Evolutionary conservation across 73 alveolate genomes (phyloP).

Genomic region (Stentor coeruleus): DNA sequence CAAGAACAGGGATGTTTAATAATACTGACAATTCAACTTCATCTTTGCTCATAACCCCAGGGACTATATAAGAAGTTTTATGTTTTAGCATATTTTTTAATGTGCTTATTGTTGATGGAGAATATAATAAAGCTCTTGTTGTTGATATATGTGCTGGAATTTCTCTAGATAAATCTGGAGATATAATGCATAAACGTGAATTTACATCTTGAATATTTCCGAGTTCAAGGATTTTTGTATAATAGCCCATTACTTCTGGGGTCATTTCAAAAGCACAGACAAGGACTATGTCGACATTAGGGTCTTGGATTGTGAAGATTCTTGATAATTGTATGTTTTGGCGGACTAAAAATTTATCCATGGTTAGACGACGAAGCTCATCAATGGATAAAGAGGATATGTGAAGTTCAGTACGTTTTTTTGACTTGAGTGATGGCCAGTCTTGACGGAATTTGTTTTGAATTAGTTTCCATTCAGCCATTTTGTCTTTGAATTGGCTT

Average conservation of each 20-base stretch:
- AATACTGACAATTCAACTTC: constrained; percentile 88
- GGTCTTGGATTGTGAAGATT: constrained; percentile 86
- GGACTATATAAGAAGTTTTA: constrained; percentile 88
- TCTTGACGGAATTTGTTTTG: constrained; percentile 79
- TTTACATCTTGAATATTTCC: constrained; percentile 86
- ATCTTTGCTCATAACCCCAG: constrained; percentile 86
- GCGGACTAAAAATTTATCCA: constrained; percentile 84
- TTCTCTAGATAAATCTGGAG: constrained; percentile 77
- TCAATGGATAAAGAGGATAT: constrained; percentile 74
- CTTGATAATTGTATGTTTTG: constrained; percentile 89
- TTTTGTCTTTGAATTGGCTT: constrained; percentile 43
- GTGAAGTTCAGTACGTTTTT: constrained; percentile 86
- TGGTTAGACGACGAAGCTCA: constrained; percentile 77
- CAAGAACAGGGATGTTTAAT: constrained; percentile 86
- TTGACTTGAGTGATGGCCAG: constrained; percentile 82
- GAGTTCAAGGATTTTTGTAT: constrained; percentile 82
- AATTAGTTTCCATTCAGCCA: constrained; percentile 74
- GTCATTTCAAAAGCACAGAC: constrained; percentile 84
- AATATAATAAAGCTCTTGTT: constrained; percentile 73
- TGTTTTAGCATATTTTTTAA: constrained; percentile 77
- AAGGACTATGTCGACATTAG: constrained; percentile 82
- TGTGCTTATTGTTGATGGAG: constrained; percentile 89
- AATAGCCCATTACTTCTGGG: constrained; percentile 85
- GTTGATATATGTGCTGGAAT: constrained; percentile 89
- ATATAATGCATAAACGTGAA: constrained; percentile 78